Base-by-base conservation (phyloP, 129 eudicot species). In the Chrysanthemum seticuspe region DNA sequence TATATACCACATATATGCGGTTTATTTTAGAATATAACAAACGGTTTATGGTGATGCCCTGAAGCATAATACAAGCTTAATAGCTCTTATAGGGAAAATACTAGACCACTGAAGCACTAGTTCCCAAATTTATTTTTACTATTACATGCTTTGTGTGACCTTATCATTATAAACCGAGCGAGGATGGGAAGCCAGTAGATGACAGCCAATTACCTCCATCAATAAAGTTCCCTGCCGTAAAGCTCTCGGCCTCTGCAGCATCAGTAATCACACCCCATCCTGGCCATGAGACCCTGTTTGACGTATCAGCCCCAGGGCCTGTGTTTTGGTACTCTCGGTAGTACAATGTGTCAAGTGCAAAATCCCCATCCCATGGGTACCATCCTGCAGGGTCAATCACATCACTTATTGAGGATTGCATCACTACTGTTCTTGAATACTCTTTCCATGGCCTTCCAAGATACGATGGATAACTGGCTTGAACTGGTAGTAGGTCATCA, bases 371-470 rank as follows among this genome's bases (percentile, higher is more conserved):
- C 92, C 96, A 89, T 0, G 79, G 83, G 85, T 79, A 54, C 92
- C 96, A 84, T 12, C 96, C 91, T 1, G 67, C 83, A 0, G 92
- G 89, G 5, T 84, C 78, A 5, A 89, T 86, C 55, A 89, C 69
- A 19, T 89, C 96, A 3, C 74, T 85, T 15, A 86, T 8, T 6
- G 63, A 25, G 6, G 88, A n/a, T 47, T 84, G 79, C 90, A 89
- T 86, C 16, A 84, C 65, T 1, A 89, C 66, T 0, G 92, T 84
- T 72, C 80, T 82, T 0, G 92, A 78, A 52, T 51, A 78, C 63
- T 62, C 13, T 76, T 80, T 86, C 96, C 90, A 84, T 0, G 96
- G 89, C 40, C 87, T 70, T 10, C 96, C 91, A 6, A 89, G 60
- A 72, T 51, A 89, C 0, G 90, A 79, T 2, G 74, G 79, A 47